Percentiles rank a stretch among this genome's conserved stretches.
Evolutionary conservation across 495 filamentous ascomycete species (phyloP).

Genomic region (Aspergillus conjunctus): DNA sequence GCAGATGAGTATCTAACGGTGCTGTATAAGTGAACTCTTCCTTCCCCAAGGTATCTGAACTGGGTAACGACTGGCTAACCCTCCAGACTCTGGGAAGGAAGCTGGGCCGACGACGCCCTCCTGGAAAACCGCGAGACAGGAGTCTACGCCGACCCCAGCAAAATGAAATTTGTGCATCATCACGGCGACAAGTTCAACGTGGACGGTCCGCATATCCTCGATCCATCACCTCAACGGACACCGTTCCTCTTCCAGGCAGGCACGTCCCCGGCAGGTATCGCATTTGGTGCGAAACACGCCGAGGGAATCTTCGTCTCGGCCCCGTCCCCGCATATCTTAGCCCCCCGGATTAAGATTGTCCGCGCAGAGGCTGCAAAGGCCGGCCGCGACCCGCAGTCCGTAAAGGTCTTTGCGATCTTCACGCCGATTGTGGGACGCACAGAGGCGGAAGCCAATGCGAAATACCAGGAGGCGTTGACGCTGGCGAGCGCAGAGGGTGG

Average conservation of each 20-base stretch:
- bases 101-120: conserved; percentile 59
- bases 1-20: conserved; percentile 64
- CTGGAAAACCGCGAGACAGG: conserved; percentile 48
- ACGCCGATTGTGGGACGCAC: conserved; percentile 58
- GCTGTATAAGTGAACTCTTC: conserved; percentile 49
- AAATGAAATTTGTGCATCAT: conserved; percentile 60
- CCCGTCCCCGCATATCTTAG: conserved; percentile 52
- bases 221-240: conserved; percentile 64
- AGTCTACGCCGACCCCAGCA: conserved; percentile 54
- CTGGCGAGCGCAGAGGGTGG: neutral
- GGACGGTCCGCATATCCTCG: conserved; percentile 53
- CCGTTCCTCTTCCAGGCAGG: conserved; percentile 70
- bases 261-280: conserved; percentile 57
- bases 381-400: conserved; percentile 54
- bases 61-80: neutral
- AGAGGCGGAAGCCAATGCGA: conserved; percentile 57
- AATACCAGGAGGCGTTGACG: conserved; percentile 52
- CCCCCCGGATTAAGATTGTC: conserved; percentile 55
- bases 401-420: conserved; percentile 63
- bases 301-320: conserved; percentile 65
- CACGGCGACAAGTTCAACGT: conserved; percentile 58
- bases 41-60: neutral
- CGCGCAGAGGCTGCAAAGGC: conserved; percentile 50
- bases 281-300: conserved; percentile 61
- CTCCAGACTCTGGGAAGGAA: conserved; percentile 59